phyloP scores from a whole-genome alignment of 805 yeast genomes.

The Starmera dryadoides region DNA sequence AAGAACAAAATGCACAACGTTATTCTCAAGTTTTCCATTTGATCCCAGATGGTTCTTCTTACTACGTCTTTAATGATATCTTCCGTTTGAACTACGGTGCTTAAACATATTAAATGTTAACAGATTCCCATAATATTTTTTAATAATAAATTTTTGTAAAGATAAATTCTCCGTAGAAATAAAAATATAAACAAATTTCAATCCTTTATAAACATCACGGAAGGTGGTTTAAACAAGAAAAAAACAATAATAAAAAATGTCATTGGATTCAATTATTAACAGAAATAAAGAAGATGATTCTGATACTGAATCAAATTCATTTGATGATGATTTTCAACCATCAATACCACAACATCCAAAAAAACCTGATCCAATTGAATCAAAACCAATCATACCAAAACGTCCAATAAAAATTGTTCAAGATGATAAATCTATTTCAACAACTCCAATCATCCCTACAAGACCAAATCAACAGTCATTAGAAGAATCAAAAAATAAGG shows the following conservation, averaged over 20 bases:
- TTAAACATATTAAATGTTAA: constrained; percentile 18
- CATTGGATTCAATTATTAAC: not conserved
- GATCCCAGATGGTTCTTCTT: constrained; percentile 85
- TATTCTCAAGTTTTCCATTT: constrained; percentile 97
- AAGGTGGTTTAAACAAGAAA: no score
- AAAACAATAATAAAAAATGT: no score
- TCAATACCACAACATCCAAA: not conserved
- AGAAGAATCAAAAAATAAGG: no score
- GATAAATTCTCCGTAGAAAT: not conserved
- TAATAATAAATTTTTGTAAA: no score
- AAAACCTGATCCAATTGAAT: not conserved
- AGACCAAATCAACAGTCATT: no score
- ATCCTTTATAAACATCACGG: no score
- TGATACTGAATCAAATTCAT: not conserved
- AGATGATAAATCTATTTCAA: no score
- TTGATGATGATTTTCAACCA: constrained; percentile 1
- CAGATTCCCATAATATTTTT: no score
- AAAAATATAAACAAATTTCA: no score
- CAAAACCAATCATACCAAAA: not conserved
- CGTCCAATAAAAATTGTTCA: not conserved
- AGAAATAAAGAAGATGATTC: constrained; percentile 1
- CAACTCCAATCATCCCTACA: no score
- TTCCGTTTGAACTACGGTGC: constrained; percentile 87
- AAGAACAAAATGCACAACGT: constrained; percentile 91
- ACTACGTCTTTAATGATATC: constrained; percentile 93